Base-by-base conservation (phyloP, 352 stramenopile species). In the Blastocystis sp. region DNA sequence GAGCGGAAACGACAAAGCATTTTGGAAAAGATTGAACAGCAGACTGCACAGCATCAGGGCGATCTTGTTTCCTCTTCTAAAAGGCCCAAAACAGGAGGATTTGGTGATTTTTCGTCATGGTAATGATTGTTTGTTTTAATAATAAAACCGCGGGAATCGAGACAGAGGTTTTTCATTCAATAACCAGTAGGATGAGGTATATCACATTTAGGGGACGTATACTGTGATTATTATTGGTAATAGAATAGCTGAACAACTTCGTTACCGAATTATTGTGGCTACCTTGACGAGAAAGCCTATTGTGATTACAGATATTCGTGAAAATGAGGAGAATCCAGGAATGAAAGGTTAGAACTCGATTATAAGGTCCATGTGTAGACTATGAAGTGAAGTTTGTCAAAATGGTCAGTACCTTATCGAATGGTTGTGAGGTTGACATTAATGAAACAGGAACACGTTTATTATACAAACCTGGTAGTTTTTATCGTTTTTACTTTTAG, bases 401-500 rank as follows among this genome's bases (percentile, higher is more conserved):
- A 41, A 92, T 99, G 9, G 90, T 99, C 55, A 96, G 99, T 92
- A 93, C 93, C 78, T 92, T 99, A 79, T 98, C 96, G 9, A 98
- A 98, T 91, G 97, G 97, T 56, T 98, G 93, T 68, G 94, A 97
- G 82, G 95, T 99, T 73, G 96, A 99, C 92, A 99, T 99, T 93
- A 99, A 99, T 91, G 95, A 98, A 90, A 99, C 97, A 0, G 97
- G 97, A 82, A 99, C 97, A 37, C 96, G 97, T 91, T 93, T 99
- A 63, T 93, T 95, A 90, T 98, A 98, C 91, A 94, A 94, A 87
- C 97, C 97, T 37, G 73, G 73, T 85, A 24, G 6, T 3, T 68
- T 26, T 39, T 68, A 24, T 16, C 13, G 30, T 41, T 85, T 53
- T 66, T 24, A 8, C 34, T 11, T 13, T 65, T 24, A 66, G 20